Evolutionary conservation across 2,329 filamentous ascomycete genomes (phyloP).

Genomic region (Stemphylium beticola): DNA sequence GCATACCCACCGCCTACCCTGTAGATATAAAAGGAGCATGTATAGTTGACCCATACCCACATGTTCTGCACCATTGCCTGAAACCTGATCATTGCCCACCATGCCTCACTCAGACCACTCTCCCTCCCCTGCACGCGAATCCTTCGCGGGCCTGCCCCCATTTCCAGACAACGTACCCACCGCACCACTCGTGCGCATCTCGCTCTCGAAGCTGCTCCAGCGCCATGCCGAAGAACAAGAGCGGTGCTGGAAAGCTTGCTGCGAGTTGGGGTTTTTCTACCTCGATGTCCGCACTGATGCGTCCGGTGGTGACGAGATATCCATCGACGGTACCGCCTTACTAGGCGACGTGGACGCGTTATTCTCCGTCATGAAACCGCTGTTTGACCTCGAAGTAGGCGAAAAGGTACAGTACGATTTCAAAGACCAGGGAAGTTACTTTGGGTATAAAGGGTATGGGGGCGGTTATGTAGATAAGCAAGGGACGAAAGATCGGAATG

Average conservation of each 20-base stretch:
- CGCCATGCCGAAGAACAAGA: constrained; percentile 45
- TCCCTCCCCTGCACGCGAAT: constrained; percentile 12
- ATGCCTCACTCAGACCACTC: constrained; percentile 35
- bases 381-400: constrained; percentile 63
- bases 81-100: not conserved
- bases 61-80: not conserved
- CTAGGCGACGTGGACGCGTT: constrained; percentile 54
- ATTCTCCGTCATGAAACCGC: constrained; percentile 55
- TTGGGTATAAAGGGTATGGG: constrained; percentile 58
- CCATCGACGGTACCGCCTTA: constrained; percentile 48
- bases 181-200: constrained; percentile 51
- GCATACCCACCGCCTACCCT: not conserved
- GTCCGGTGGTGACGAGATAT: not conserved
- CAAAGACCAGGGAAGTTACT: constrained; percentile 57
- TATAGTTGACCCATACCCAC: not conserved
- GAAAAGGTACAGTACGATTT: constrained; percentile 65
- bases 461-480: constrained; percentile 54
- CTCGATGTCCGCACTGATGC: constrained; percentile 53
- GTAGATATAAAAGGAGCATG: not conserved
- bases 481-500: constrained; percentile 59
- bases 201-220: constrained; percentile 48
- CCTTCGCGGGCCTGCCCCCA: constrained; percentile 46
- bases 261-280: constrained; percentile 64
- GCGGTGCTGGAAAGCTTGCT: constrained; percentile 51
- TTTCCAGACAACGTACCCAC: constrained; percentile 52